Base-by-base conservation (phyloP, 106 monocot genomes). In the Alisma plantagoaquatica region DNA sequence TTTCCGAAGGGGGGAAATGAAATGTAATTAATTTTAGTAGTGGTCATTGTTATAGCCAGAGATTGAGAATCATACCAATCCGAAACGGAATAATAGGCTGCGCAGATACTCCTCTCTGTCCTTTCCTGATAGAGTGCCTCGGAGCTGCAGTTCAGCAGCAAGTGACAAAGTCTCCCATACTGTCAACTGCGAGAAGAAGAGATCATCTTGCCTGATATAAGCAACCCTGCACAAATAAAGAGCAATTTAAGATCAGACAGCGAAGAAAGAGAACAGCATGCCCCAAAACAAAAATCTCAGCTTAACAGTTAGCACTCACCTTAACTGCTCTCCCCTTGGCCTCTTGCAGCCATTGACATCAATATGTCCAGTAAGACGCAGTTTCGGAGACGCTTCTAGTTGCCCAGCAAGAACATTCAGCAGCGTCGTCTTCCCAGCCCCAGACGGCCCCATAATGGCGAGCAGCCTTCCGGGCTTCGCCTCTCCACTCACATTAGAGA, bases 331-430 rank as follows among this genome's bases (percentile, higher is more conserved):
- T 58, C 67, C 61, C 33, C 33, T 63, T 18, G 73, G 62, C 41
- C 61, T 73, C 25, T 74, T 67, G 27, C 43, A 24, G 0, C 84
- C 80, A 48, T 84, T 84, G 8, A 94, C 53, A 64, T 80, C 77
- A 23, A 81, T 33, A 62, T 56, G 53, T 22, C 88, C 94, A 0
- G 89, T 69, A 58, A 96, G 73, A 26, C 50, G 73, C 51, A 96
- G 71, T 3, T 67, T 50, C 22, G 81, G 76, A 3, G 84, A 84
- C 2, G 89, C 80, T 9, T 65, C 52, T 11, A 96, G 80, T 81
- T 96, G 96, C 24, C 89, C 81, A 16, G 84, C 96, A 17, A 96
- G 89, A n/a, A 96, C 76, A 64, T 96, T 96, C 61, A 96, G 81
- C 60, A 96, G 64, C 54, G 96, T 89, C 2, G 96, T 96, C 73